Evolutionary conservation across 805 yeast genomes (phyloP).

Genomic region (Lachancea cidri): DNA sequence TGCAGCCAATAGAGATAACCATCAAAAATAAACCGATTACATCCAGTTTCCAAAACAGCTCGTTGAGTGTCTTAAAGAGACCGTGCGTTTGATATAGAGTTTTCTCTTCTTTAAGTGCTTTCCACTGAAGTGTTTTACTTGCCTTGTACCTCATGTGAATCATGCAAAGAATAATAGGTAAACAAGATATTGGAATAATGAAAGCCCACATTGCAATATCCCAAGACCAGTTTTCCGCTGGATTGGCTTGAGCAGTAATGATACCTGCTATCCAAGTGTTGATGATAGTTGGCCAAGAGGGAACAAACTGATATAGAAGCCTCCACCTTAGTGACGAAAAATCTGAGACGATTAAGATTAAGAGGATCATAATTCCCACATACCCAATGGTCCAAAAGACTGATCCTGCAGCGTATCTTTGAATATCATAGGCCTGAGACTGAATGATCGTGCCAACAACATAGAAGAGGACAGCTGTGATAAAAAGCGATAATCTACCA

Average conservation of each 20-base stretch:
- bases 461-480: slow-evolving; percentile 43
- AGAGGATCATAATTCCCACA: slow-evolving; percentile 54
- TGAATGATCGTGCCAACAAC: slow-evolving; percentile 53
- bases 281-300: slow-evolving; percentile 67
- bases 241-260: slow-evolving; percentile 38
- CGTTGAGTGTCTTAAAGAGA: slow-evolving; percentile 26
- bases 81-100: slow-evolving; percentile 38
- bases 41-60: slow-evolving; percentile 61
- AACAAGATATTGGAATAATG: slow-evolving; percentile 57
- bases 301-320: slow-evolving; percentile 56
- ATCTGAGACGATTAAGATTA: slow-evolving; percentile 59
- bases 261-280: slow-evolving; percentile 76
- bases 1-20: slow-evolving; percentile 53
- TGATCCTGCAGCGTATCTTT: slow-evolving; percentile 53
- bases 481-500: slow-evolving; percentile 47
- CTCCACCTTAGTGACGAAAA: slow-evolving; percentile 68
- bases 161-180: slow-evolving; percentile 55
- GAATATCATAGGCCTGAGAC: slow-evolving; percentile 48
- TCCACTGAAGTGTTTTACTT: slow-evolving; percentile 47
- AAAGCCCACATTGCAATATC: slow-evolving; percentile 79
- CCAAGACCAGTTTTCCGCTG: slow-evolving; percentile 53
- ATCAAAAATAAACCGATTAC: slow-evolving; percentile 55
- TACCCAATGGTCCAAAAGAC: slow-evolving; percentile 48
- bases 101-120: slow-evolving; percentile 36
- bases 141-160: slow-evolving; percentile 54